Base-by-base conservation (phyloP, 1,284 basidiomycete species). In the Inonotus obliquus region DNA sequence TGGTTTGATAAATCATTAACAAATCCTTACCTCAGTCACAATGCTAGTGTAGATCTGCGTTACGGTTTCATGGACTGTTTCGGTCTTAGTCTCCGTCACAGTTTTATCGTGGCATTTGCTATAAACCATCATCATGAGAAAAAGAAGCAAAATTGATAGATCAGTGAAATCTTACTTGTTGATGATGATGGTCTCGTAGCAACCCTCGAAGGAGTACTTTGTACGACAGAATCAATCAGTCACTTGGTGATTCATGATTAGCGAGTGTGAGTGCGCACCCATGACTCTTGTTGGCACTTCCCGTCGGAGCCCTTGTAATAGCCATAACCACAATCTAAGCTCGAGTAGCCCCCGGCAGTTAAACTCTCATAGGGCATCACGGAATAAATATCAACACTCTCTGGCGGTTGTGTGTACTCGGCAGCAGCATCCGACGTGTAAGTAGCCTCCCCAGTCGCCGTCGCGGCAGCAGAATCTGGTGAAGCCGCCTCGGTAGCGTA, bases 131-230 rank as follows among this genome's bases (percentile, higher is more conserved):
- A 35, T 52, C 25, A 52, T 25, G 32, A 35, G 32, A 35, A n/a
- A 35, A 19, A 35, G 14, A 9, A 32, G 23, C 17, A 41, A 54
- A 65, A 58, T 52, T 67, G 32, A 27, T 53, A 61, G 51, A 51
- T 2, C 10, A 48, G 13, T 44, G 39, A 45, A 21, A 44, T 39
- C 74, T 51, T 65, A 81, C 79, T 78, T 76, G 73, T 77, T 76
- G 70, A 87, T 86, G 70, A 86, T 84, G 66, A 81, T 82, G 35
- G 83, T 86, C 67, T 81, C 83, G 67, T 87, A 87, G 72, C 86
- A 88, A 59, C 83, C 84, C 41, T 74, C 65, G 61, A 72, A 72
- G 54, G 73, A 67, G 44, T 73, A 70, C 53, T 73, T 77, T 63
- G 51, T 35, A 52, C n/a, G 51, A 35, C 51, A 52, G 49, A 52